Evolutionary conservation across 2,329 filamentous ascomycete genomes (phyloP).

Genomic region (Penicillium aurantiogriseum): DNA sequence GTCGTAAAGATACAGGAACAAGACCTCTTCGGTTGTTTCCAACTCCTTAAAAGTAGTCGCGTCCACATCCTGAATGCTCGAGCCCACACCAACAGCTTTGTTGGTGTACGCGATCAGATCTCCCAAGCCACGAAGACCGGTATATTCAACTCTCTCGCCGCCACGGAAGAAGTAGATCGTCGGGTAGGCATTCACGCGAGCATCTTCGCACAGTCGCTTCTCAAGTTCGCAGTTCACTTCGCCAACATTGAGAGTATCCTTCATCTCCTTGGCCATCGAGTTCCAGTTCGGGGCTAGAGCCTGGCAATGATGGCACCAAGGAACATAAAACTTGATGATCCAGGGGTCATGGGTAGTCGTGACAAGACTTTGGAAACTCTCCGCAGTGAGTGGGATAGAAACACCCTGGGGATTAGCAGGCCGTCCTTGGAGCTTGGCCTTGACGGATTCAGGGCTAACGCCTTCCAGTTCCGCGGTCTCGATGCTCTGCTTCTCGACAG

Average conservation of each 20-base stretch:
- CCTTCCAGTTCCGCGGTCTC: constrained; percentile 33
- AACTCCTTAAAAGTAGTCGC: constrained; percentile 72
- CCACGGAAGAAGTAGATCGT: constrained; percentile 92
- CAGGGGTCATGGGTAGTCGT: constrained; percentile 86
- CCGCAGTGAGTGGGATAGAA: constrained; percentile 73
- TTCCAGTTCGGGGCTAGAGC: constrained; percentile 87
- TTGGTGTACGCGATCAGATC: constrained; percentile 85
- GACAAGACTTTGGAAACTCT: constrained; percentile 81
- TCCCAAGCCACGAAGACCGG: constrained; percentile 84
- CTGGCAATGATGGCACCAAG: constrained; percentile 96
- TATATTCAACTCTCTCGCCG: constrained; percentile 88
- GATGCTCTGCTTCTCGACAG: constrained; percentile 35
- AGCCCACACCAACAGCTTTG: constrained; percentile 74
- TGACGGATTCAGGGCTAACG: constrained; percentile 42
- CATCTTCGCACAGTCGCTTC: constrained; percentile 86
- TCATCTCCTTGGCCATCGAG: constrained; percentile 87
- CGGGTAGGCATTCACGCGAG: constrained; percentile 74
- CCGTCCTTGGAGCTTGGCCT: constrained; percentile 52
- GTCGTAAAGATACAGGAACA: constrained; percentile 98
- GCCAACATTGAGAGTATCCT: constrained; percentile 83
- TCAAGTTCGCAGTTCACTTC: constrained; percentile 95
- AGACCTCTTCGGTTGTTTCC: constrained; percentile 90
- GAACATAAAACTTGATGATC: constrained; percentile 99
- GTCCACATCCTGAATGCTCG: constrained; percentile 78
- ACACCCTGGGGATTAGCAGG: constrained; percentile 72